phyloP scores from a whole-genome alignment of 73 alveolate species.

The Uronychia setigera region DNA sequence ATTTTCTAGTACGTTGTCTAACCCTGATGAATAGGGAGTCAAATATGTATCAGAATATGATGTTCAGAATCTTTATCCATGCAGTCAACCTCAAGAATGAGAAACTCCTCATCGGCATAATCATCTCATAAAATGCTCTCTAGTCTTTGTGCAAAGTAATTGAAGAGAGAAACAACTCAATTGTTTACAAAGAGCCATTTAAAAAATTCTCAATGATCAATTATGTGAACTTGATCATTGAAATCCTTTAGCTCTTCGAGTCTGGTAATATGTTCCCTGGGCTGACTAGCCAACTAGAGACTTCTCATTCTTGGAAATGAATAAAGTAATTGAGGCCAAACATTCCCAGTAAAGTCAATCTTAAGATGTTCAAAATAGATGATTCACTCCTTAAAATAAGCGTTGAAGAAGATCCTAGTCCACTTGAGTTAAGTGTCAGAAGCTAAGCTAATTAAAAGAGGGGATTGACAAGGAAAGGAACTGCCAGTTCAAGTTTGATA shows the following conservation, averaged over 20 bases:
- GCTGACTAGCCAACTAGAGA: conserved; percentile 17
- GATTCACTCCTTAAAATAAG: no score
- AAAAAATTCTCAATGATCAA: background rate
- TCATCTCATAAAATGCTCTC: conserved; percentile 42
- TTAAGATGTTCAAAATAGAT: background rate
- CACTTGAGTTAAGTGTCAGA: no score
- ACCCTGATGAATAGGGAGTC: conserved; percentile 3
- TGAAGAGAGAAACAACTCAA: background rate
- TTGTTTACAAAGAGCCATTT: background rate
- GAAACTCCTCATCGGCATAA: conserved; percentile 25
- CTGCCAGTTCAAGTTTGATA: no score
- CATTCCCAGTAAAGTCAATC: background rate
- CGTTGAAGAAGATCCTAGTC: no score
- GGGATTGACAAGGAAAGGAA: no score
- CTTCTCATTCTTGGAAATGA: conserved; percentile 38
- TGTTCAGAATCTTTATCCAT: conserved; percentile 29
- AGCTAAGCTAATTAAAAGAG: no score
- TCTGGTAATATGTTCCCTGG: conserved; percentile 21
- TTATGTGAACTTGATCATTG: background rate
- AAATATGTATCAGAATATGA: conserved; percentile 2
- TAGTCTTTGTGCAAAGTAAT: background rate
- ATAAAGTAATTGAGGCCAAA: conserved; percentile 8
- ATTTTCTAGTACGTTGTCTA: background rate
- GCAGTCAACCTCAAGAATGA: conserved; percentile 34
- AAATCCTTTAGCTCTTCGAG: conserved; percentile 7